Evolutionary conservation across 352 stramenopile genomes (phyloP).

Genomic region (Phytophthora hybrid): DNA sequence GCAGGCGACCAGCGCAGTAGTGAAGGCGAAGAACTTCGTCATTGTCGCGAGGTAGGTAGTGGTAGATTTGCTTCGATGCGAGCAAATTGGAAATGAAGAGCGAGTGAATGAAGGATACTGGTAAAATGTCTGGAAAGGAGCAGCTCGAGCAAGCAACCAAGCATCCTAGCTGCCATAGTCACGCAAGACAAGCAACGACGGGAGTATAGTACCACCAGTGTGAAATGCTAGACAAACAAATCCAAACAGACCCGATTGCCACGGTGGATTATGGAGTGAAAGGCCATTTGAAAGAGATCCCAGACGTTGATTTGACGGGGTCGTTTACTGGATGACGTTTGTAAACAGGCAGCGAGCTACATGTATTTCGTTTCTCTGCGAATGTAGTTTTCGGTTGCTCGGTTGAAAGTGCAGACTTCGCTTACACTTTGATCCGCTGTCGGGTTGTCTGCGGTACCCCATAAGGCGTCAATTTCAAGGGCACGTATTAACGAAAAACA

Average conservation of each 20-base stretch:
- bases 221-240: background rate
- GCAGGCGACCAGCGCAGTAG: constrained; percentile 17
- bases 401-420: background rate
- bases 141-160: constrained; percentile 18
- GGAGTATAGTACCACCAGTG: background rate
- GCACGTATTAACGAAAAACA: background rate
- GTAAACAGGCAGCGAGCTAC: background rate
- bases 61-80: constrained; percentile 14
- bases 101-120: constrained; percentile 7
- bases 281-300: constrained; percentile 14
- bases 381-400: background rate
- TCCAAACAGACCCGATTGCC: background rate
- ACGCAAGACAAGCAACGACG: constrained; percentile 13
- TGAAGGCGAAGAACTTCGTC: constrained; percentile 23
- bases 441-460: background rate
- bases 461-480: background rate
- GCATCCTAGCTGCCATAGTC: background rate
- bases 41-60: constrained; percentile 9
- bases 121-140: constrained; percentile 1
- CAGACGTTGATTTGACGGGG: constrained; percentile 22
- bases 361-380: background rate
- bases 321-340: constrained; percentile 8
- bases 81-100: constrained; percentile 33
- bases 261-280: constrained; percentile 1
- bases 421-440: background rate